Evolutionary conservation across 495 filamentous ascomycete genomes (phyloP).

Genomic region (Neurospora sp.): DNA sequence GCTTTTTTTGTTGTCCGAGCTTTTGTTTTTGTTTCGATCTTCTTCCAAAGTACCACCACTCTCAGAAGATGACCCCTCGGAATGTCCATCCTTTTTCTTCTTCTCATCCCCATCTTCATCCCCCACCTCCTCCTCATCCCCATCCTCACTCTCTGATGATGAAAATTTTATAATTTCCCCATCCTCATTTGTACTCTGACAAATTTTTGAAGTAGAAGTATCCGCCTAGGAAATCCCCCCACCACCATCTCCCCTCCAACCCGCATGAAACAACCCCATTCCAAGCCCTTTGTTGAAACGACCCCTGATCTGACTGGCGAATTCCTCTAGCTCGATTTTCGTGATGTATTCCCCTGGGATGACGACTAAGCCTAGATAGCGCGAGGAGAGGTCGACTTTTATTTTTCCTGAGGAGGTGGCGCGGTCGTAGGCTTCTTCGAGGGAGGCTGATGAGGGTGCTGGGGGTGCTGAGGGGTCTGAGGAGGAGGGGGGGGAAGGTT

Average conservation of each 20-base stretch:
- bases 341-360: constrained; percentile 77
- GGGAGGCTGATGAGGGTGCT: constrained; percentile 9
- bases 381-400: constrained; percentile 63
- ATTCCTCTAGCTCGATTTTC: constrained; percentile 83
- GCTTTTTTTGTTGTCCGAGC: not conserved
- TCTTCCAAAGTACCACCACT: no score
- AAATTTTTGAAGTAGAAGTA: not conserved
- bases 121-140: not conserved
- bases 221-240: not conserved
- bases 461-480: not conserved
- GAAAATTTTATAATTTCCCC: no score
- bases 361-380: constrained; percentile 83
- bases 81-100: no score
- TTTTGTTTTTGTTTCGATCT: no score
- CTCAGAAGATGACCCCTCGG: accelerated
- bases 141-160: not conserved
- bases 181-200: not conserved
- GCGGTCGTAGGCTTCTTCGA: constrained; percentile 20
- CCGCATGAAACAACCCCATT: not conserved
- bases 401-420: constrained; percentile 19
- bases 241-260: not conserved
- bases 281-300: not conserved
- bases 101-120: not conserved
- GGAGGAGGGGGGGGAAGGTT: not conserved
- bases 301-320: constrained; percentile 32